Base-by-base conservation (phyloP, 306 rosid genomes). In the Cicer chorassanicum region DNA sequence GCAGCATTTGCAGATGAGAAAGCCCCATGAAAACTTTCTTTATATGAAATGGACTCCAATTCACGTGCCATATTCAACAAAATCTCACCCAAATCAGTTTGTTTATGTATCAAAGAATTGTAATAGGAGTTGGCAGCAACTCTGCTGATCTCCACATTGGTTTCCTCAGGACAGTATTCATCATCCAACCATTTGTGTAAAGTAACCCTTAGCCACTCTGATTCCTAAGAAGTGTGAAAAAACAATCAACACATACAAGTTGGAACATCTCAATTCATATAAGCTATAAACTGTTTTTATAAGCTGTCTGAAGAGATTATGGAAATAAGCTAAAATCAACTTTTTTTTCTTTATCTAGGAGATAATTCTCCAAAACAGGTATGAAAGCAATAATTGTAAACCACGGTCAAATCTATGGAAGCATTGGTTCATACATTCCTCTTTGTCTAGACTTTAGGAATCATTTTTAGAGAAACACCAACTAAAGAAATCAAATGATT, bases 1-100 rank as follows among this genome's bases (percentile, higher is more conserved):
- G 99, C 97, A 8, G 99, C 97, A 80, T 94, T 94, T 61, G 99
- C 99, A 8, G 99, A 84, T 5, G 99, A 87, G 87, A 90, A 94
- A 2, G 97, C 92, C 1, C 99, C 99, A 18, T 94, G 97, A 78
- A 94, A 94, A 82, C 99, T 94, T 72, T 94, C 99, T 55, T 88
- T 91, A 34, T 94, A 94, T 18, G 97, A 90, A 81, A 94, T 80
- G 15, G 90, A 81, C 70, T 86, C 89, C 78, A 94, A 61, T 68
- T 88, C 87, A 59, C 36, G 53, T 1, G 88, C 96, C 96, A 91
- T 91, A 70, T 85, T 86, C 89, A 94, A 80, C 82, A 92, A 74
- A 76, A 94, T 94, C 78, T 85, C 96, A 43, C 96, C 97, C 11
- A 88, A 65, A 5, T 94, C 97, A 6, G 93, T 87, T 76, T 74